Conservation (phyloP, 2,329 filamentous ascomycete genomes). For the Beauveria brongniartii region DNA sequence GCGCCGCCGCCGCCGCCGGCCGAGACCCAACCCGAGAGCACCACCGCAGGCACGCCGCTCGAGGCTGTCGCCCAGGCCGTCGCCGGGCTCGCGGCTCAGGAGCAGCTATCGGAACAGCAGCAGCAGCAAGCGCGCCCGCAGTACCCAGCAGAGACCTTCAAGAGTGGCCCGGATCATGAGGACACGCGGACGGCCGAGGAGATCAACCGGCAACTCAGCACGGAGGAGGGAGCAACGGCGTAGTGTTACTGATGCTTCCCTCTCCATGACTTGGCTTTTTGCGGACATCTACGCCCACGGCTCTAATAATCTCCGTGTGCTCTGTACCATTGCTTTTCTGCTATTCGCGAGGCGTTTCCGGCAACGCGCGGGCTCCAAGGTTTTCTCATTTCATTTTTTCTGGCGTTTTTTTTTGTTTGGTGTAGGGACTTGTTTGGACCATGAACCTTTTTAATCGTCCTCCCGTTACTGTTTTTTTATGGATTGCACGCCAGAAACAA, state of each 20-base stretch:
- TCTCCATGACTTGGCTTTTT: neutral
- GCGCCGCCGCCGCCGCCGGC: neutral
- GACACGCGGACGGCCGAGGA: conserved; percentile 41
- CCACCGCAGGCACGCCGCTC: conserved; percentile 30
- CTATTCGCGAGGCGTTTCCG: conserved; percentile 1
- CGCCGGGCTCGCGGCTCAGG: conserved; percentile 33
- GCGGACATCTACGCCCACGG: neutral
- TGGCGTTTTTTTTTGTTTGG: conserved; percentile 16
- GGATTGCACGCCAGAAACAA: no score
- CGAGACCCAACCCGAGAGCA: conserved; percentile 13
- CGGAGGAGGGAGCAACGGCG: conserved; percentile 22
- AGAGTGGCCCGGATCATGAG: conserved; percentile 33
- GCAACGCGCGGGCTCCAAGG: neutral
- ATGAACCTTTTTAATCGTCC: neutral
- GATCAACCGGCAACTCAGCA: conserved; percentile 45
- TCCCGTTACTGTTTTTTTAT: no score
- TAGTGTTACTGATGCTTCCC: neutral
- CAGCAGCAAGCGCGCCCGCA: conserved; percentile 25
- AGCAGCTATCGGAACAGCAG: conserved; percentile 26
- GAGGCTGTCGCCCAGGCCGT: conserved; percentile 45
- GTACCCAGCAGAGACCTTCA: conserved; percentile 26
- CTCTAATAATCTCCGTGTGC: neutral
- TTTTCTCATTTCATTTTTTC: neutral
- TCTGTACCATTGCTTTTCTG: neutral
- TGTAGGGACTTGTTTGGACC: neutral